Percentiles rank a stretch among this genome's conserved stretches.
These are phyloP conservation scores for Tribonema minus DNA, from an alignment of 108 stramenopile genomes.

Conservation along the genomic window DNA sequence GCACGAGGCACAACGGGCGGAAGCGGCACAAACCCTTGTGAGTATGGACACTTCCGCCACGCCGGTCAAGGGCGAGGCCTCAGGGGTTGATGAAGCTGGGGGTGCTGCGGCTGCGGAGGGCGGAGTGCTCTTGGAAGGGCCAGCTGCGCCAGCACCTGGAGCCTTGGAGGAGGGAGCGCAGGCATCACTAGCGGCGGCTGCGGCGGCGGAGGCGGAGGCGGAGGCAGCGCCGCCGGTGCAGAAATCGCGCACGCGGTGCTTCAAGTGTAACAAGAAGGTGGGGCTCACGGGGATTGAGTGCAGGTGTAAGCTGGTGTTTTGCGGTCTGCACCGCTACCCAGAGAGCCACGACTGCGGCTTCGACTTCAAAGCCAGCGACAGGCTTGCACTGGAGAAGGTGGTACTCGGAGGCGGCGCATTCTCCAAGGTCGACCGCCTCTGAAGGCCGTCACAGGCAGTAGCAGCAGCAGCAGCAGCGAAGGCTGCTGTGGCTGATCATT, in stretches of 20 bases:
- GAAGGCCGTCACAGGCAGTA: not conserved
- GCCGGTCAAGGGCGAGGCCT: too few relatives aligned
- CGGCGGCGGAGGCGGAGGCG: constrained; percentile 6
- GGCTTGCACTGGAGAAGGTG: constrained; percentile 18
- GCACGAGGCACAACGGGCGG: constrained; percentile 32
- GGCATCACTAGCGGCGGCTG: constrained; percentile 5
- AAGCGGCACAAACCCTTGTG: too few relatives aligned
- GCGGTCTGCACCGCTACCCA: constrained; percentile 41
- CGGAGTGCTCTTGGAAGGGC: too few relatives aligned
- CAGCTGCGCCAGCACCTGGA: too few relatives aligned
- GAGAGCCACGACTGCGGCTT: constrained; percentile 44
- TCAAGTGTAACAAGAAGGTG: constrained; percentile 41
- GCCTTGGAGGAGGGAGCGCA: too few relatives aligned
- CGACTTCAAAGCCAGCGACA: constrained; percentile 42
- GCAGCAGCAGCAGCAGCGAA: not conserved
- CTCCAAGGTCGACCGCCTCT: constrained; percentile 36
- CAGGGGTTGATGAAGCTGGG: too few relatives aligned
- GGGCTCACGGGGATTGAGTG: constrained; percentile 46
- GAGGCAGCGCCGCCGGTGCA: not conserved
- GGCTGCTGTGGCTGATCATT: not conserved
- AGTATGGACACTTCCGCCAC: too few relatives aligned
- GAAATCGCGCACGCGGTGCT: constrained; percentile 42
- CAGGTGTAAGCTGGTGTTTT: constrained; percentile 39
- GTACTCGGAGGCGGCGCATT: constrained; percentile 40
- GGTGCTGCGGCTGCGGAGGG: too few relatives aligned